Conservation (phyloP, 2,329 filamentous ascomycete genomes). For the Exophiala xenobiotica region DNA sequence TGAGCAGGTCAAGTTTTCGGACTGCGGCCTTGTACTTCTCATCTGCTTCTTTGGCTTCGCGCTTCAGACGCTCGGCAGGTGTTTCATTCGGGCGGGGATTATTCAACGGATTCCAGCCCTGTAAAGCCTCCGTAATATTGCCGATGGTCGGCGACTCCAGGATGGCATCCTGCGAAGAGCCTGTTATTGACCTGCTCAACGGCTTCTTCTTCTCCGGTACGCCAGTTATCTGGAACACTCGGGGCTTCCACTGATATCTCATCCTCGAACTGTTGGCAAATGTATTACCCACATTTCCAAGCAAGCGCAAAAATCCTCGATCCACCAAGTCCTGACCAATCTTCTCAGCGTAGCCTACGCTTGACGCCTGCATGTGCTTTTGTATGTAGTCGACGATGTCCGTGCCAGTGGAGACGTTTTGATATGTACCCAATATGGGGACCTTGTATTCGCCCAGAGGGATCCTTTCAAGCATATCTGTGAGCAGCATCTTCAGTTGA, state of each 20-base stretch:
- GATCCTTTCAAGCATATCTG: constrained; percentile 82
- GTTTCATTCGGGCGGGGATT: constrained; percentile 92
- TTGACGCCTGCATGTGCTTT: constrained; percentile 78
- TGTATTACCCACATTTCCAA: constrained; percentile 90
- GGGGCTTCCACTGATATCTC: constrained; percentile 96
- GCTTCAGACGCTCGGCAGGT: constrained; percentile 76
- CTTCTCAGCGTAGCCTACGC: constrained; percentile 84
- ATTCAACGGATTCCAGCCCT: constrained; percentile 90
- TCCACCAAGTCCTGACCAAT: constrained; percentile 91
- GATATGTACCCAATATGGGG: constrained; percentile 89
- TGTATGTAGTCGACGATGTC: constrained; percentile 97
- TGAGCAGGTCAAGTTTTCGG: constrained; percentile 80
- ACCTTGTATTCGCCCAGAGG: constrained; percentile 90
- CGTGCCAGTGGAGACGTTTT: constrained; percentile 85
- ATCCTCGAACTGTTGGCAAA: constrained; percentile 98
- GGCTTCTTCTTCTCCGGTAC: constrained; percentile 82
- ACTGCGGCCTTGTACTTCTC: constrained; percentile 89
- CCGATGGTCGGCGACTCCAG: constrained; percentile 78
- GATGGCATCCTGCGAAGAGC: constrained; percentile 55
- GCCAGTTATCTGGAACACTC: constrained; percentile 83
- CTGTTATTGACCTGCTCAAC: constrained; percentile 71
- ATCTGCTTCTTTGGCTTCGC: constrained; percentile 86
- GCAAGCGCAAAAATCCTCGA: constrained; percentile 80
- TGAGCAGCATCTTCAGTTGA: constrained; percentile 84
- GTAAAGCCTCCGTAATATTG: constrained; percentile 82